A percentile compares a stretch with the other conserved stretches of the same genome.
These are phyloP conservation scores for Pleurozium schreberi DNA, from an alignment of 225 moss, liverwort and hornwort genomes.

Conservation along the genomic window DNA sequence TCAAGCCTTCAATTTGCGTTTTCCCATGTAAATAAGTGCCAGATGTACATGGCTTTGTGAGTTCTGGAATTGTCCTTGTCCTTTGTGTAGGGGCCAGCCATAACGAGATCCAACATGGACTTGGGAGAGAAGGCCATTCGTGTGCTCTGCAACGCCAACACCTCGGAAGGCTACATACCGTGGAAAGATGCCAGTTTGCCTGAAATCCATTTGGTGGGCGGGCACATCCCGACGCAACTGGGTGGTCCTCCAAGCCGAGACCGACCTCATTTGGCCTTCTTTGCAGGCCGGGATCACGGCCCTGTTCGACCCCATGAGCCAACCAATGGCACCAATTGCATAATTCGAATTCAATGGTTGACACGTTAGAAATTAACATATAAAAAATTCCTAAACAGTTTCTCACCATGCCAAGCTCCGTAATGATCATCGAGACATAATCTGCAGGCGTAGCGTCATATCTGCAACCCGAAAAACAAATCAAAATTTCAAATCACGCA, in stretches of 20 bases:
- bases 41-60: not conserved
- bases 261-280: slow-evolving; percentile 65
- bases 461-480: slow-evolving; percentile 17
- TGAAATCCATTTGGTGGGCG: slow-evolving; percentile 78
- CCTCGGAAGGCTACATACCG: slow-evolving; percentile 71
- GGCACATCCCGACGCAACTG: slow-evolving; percentile 40
- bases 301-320: slow-evolving; percentile 58
- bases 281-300: slow-evolving; percentile 86
- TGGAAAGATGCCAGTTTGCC: slow-evolving; percentile 81
- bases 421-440: slow-evolving; percentile 90
- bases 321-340: not conserved
- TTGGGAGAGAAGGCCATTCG: slow-evolving; percentile 63
- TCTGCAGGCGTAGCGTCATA: slow-evolving; percentile 96
- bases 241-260: slow-evolving; percentile 55
- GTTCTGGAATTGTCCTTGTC: not conserved
- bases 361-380: not conserved
- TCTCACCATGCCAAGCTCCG: slow-evolving; percentile 95
- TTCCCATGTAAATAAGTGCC: not conserved
- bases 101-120: slow-evolving; percentile 52
- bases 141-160: slow-evolving; percentile 90
- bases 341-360: not conserved
- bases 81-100: slow-evolving; percentile 64
- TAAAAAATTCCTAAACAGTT: not conserved
- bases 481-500: not conserved
- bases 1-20: not conserved